These are phyloP conservation scores for Ceratocystis colombiana DNA, from an alignment of 2,329 filamentous ascomycete species.

Conservation along the genomic window DNA sequence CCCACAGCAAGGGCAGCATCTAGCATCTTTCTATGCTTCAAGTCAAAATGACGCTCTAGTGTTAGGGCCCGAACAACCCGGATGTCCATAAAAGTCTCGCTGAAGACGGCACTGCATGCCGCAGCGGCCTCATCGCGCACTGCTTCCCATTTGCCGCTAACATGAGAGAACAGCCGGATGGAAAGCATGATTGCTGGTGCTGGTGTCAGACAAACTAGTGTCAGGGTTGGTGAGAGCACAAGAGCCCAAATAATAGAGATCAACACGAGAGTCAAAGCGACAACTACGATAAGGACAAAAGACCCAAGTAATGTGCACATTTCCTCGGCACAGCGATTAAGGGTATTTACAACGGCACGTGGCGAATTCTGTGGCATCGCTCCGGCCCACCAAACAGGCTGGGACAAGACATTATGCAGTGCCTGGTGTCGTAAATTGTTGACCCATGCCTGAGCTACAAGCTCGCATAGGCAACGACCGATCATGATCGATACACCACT, in stretches of 20 bases:
- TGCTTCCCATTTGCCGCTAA: constrained; percentile 63
- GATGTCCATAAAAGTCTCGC: constrained; percentile 69
- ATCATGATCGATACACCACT: constrained; percentile 57
- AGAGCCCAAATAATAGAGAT: constrained; percentile 69
- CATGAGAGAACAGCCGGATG: constrained; percentile 53
- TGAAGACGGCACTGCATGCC: constrained; percentile 43
- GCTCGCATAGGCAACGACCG: constrained; percentile 62
- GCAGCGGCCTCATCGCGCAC: constrained; percentile 50
- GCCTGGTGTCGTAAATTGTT: constrained; percentile 59
- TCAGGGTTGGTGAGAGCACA: constrained; percentile 65
- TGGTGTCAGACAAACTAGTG: constrained; percentile 61
- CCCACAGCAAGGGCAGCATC: constrained; percentile 49
- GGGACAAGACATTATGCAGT: constrained; percentile 58
- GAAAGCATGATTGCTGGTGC: constrained; percentile 57
- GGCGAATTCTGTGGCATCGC: constrained; percentile 30
- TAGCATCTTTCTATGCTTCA: constrained; percentile 49
- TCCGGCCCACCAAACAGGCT: constrained; percentile 73
- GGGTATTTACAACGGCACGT: constrained; percentile 48
- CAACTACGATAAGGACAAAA: constrained; percentile 61
- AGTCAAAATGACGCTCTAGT: constrained; percentile 59
- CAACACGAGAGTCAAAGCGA: constrained; percentile 55
- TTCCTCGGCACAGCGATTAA: constrained; percentile 78
- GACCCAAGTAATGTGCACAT: constrained; percentile 73
- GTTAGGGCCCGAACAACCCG: constrained; percentile 66
- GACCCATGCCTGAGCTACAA: constrained; percentile 65